Evolutionary conservation across 164 flowering plant genomes (phyloP).

Genomic region (Tinospora cordifolia): DNA sequence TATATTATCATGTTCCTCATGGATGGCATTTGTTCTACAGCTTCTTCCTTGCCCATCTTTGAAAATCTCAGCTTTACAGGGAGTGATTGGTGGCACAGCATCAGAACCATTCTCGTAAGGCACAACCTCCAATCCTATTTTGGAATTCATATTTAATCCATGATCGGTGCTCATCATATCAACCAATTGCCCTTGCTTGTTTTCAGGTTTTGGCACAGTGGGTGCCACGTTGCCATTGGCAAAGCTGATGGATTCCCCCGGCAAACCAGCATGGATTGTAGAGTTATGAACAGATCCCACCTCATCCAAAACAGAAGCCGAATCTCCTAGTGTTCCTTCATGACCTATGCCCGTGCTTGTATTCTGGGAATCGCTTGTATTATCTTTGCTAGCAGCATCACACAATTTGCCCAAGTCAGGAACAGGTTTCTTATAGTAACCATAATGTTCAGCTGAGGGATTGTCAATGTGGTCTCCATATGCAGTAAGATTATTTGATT

Average conservation of each 20-base stretch:
- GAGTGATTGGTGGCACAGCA: conserved; percentile 60
- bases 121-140: conserved; percentile 33
- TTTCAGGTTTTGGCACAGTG: conserved; percentile 28
- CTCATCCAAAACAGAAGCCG: conserved; percentile 33
- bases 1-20: conserved; percentile 31
- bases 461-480: conserved; percentile 15
- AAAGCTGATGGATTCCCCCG: conserved; percentile 6
- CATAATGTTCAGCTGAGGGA: conserved; percentile 18
- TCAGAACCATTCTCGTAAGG: conserved; percentile 35
- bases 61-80: conserved; percentile 49
- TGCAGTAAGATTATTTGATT: conserved; percentile 43
- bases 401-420: conserved; percentile 19
- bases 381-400: conserved; percentile 14
- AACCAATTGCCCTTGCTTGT: conserved; percentile 23
- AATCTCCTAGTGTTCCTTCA: conserved; percentile 27
- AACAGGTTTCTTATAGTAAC: conserved; percentile 18
- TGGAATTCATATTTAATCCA: conserved; percentile 29
- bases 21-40: conserved; percentile 26
- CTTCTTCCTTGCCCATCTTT: conserved; percentile 39
- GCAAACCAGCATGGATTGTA: background rate
- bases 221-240: conserved; percentile 14
- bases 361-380: conserved; percentile 5
- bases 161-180: conserved; percentile 41
- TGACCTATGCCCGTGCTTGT: conserved; percentile 15
- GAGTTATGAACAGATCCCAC: conserved; percentile 14